phyloP scores from a whole-genome alignment of 345 rosid genomes.

The Anastatica hierochuntica region DNA sequence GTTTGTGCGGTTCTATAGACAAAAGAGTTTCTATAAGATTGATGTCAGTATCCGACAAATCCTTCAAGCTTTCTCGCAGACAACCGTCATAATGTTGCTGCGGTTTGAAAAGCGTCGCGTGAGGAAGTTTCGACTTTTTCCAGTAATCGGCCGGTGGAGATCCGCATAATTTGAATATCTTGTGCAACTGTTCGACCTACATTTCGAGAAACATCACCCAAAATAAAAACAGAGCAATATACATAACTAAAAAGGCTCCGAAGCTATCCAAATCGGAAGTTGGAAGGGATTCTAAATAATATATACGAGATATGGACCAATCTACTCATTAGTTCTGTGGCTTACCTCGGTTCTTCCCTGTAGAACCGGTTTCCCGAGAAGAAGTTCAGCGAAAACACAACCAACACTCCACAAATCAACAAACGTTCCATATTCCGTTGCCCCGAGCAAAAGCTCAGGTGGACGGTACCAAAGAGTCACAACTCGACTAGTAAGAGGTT shows the following conservation, averaged over 20 bases:
- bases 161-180: neutral
- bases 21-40: neutral
- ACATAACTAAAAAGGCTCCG: too few relatives aligned
- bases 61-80: neutral
- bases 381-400: neutral
- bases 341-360: neutral
- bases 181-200: neutral
- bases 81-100: neutral
- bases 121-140: neutral
- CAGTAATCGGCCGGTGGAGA: neutral
- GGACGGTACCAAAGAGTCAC: neutral
- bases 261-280: too few relatives aligned
- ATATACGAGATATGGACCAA: neutral
- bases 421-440: too few relatives aligned
- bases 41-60: neutral
- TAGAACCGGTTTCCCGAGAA: neutral
- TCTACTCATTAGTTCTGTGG: neutral
- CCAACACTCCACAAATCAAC: neutral
- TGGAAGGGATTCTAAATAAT: too few relatives aligned
- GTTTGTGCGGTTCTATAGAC: neutral
- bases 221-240: neutral
- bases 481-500: neutral
- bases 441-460: too few relatives aligned
- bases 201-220: too few relatives aligned
- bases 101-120: neutral